phyloP scores from a whole-genome alignment of 257 asterid genomes.

The Anisodus tanguticus region DNA sequence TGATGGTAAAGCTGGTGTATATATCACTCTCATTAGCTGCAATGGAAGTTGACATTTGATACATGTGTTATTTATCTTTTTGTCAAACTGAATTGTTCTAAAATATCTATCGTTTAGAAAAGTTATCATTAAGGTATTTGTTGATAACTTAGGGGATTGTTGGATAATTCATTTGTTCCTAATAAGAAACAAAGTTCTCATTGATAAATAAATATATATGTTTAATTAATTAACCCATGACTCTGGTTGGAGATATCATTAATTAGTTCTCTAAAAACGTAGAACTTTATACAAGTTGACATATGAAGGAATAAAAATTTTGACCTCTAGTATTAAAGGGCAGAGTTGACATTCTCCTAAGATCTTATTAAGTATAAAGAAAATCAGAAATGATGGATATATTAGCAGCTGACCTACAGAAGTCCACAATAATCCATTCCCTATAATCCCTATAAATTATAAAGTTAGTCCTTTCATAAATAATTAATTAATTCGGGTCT shows the following conservation, averaged over 20 bases:
- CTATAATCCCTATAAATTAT: not conserved
- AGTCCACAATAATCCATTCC: slow-evolving; percentile 21
- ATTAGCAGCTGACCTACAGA: not conserved
- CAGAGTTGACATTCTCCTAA: slow-evolving; percentile 23
- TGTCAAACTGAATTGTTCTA: not conserved
- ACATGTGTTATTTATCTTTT: not conserved
- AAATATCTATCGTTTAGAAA: not conserved
- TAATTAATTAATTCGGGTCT: slow-evolving; percentile 4
- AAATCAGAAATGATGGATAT: slow-evolving; percentile 15
- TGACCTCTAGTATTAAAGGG: not conserved
- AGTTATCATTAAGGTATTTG: not conserved
- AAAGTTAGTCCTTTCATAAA: no score
- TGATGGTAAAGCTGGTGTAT: not conserved
- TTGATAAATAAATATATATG: not conserved
- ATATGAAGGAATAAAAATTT: not conserved
- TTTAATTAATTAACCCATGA: not conserved
- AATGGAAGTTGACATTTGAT: slow-evolving; percentile 9
- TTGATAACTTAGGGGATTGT: not conserved
- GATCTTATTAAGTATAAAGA: not conserved
- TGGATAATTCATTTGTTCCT: not conserved
- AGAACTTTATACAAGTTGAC: not conserved
- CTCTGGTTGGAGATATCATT: not conserved
- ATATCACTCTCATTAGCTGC: not conserved
- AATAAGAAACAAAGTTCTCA: not conserved
- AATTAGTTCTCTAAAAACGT: not conserved